These are phyloP conservation scores for Hypoxylon rubiginosum DNA, from an alignment of 2,329 filamentous ascomycete species.

Conservation along the genomic window DNA sequence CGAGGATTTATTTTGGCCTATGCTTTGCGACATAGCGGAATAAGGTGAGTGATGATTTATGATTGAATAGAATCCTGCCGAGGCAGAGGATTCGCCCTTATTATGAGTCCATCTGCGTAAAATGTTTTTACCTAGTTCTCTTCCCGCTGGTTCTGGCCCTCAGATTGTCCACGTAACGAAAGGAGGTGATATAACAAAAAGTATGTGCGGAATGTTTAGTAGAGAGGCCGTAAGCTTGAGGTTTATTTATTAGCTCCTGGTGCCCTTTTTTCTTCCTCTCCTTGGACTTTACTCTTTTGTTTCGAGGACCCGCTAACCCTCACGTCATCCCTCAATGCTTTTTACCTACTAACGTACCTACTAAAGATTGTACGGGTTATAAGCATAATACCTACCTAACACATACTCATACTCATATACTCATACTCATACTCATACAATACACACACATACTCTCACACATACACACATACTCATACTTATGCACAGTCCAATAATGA, in stretches of 20 bases:
- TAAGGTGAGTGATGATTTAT: background rate
- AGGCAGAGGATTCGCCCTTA: conserved; percentile 35
- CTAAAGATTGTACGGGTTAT: conserved; percentile 4
- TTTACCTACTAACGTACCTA: background rate
- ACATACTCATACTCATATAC: no score
- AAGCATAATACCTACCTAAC: conserved; percentile 14
- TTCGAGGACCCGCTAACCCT: background rate
- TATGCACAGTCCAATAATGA: no score
- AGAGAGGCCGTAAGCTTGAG: background rate
- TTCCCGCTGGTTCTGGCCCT: conserved; percentile 1
- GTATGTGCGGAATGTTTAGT: background rate
- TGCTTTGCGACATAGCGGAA: conserved; percentile 44
- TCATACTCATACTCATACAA: background rate
- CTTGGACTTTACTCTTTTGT: background rate
- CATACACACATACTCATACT: background rate
- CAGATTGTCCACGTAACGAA: conserved; percentile 16
- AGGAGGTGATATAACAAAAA: background rate
- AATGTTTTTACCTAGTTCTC: conserved; percentile 5
- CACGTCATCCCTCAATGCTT: background rate
- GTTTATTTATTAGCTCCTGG: conserved; percentile 6
- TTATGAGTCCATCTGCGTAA: conserved; percentile 37
- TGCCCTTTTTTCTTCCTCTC: background rate
- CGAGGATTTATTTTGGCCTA: conserved; percentile 43
- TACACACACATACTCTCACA: no score
- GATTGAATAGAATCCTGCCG: conserved; percentile 32